Percentiles rank a stretch among this genome's conserved stretches.
Conservation (phyloP, 768 basidiomycete species). For the Hericium coralloides region DNA sequence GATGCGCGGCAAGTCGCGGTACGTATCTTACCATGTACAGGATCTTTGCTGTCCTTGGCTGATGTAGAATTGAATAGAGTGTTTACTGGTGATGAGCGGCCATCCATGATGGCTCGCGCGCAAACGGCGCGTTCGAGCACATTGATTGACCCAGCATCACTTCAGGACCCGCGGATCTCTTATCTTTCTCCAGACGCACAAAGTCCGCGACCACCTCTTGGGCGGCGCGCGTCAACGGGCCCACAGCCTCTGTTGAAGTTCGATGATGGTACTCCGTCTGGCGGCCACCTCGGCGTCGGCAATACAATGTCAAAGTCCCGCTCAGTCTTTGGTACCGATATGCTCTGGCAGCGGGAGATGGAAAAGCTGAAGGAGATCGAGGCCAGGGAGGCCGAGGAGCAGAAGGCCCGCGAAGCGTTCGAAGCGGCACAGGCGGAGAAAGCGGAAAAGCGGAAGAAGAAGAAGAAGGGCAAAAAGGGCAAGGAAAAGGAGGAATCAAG, state of each 20-base stretch:
- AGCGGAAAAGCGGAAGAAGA: conserved; percentile 28
- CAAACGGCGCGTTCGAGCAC: conserved; percentile 48
- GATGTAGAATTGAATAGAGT: conserved; percentile 39
- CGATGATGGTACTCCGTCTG: conserved; percentile 36
- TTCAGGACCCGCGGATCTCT: conserved; percentile 29
- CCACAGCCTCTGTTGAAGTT: conserved; percentile 63
- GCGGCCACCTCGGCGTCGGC: neutral
- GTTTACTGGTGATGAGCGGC: conserved; percentile 81
- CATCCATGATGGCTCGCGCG: conserved; percentile 86
- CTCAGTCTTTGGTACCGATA: conserved; percentile 92
- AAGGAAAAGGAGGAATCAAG: conserved; percentile 36
- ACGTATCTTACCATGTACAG: conserved; percentile 16
- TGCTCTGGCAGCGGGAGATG: conserved; percentile 88
- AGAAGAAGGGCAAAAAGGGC: conserved; percentile 35
- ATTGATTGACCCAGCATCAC: conserved; percentile 61
- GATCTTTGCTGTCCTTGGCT: neutral
- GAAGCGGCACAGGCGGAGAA: conserved; percentile 38
- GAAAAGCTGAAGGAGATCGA: conserved; percentile 73
- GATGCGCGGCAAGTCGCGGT: conserved; percentile 83
- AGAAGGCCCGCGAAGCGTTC: conserved; percentile 37
- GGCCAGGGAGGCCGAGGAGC: conserved; percentile 50
- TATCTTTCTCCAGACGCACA: conserved; percentile 29
- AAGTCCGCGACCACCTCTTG: conserved; percentile 28
- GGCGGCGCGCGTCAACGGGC: conserved; percentile 41
- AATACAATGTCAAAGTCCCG: conserved; percentile 30